Evolutionary conservation across 768 basidiomycete genomes (phyloP), one percentile per base, ranked within the genome.

Genomic region (Boletales sp.): DNA sequence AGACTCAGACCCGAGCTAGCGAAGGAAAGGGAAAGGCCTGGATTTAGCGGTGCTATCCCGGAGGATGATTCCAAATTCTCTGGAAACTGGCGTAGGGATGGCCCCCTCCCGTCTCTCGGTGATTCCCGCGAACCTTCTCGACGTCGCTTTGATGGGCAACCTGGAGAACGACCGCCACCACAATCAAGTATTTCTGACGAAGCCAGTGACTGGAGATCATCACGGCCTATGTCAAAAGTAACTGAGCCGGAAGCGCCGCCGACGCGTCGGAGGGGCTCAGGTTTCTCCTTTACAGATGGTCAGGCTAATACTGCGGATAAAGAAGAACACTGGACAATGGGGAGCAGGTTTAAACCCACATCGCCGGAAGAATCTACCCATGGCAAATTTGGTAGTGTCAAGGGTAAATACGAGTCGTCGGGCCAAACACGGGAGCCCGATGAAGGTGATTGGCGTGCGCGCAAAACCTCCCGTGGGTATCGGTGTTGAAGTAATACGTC

Each of bases 31-130:
- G 90, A 91, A 62, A 81, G 83, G 29, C 40, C 73, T 39, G 79
- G 78, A 40, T 81, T 82, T 55, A 73, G 80, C n/a, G 74, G 73
- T 12, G 71, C 68, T 41, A 58, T 61, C 24, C 67, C 71, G 31
- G 84, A 83, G 40, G 91, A 93, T 8, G 87, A 84, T 47, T 71
- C 86, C 14, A 94, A 94, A 66, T 92, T 92, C 55, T 82, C 89
- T 43, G 82, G 74, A 17, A 83, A 81, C 40, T 97, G 94, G 94
- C 76, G 94, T 48, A 82, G 94, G 50, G 85, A 91, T 14, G 91
- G 87, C 0, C 94, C 94, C 42, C 78, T 93, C 19, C 87, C 90
- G 18, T 84, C 86, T 47, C 59, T 76, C 2, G 74, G 74, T n/a
- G 71, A 75, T n/a, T 75, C 80, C 40, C 80, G 80, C 17, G 87